Percentiles rank a stretch among this genome's conserved stretches.
Conservation (phyloP, 2,329 filamentous ascomycete species). For the Aspergillus uvarum region DNA sequence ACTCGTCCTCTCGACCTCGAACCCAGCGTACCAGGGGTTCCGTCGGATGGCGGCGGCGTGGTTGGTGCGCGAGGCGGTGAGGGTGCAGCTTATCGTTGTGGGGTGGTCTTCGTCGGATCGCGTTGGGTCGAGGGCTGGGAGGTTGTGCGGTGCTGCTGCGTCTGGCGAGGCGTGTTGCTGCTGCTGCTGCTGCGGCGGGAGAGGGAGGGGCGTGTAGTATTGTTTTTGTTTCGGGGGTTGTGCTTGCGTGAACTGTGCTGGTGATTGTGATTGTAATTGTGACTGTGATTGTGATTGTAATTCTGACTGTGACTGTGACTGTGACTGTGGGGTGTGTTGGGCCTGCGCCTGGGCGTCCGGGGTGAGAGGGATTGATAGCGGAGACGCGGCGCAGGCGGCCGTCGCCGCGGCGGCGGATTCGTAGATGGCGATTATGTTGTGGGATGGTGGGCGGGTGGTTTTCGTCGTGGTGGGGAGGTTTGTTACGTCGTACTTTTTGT, state of each 20-base stretch:
- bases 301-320: neutral
- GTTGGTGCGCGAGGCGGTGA: slow-evolving; percentile 30
- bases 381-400: slow-evolving; percentile 35
- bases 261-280: neutral
- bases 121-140: neutral
- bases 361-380: slow-evolving; percentile 24
- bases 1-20: slow-evolving; percentile 23
- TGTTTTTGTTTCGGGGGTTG: neutral
- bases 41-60: slow-evolving; percentile 29
- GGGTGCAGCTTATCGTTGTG: slow-evolving; percentile 25
- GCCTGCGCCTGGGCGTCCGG: too few relatives aligned
- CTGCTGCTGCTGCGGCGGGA: too few relatives aligned
- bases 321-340: neutral
- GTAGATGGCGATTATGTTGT: slow-evolving; percentile 36
- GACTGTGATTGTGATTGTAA: neutral
- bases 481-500: slow-evolving; percentile 33
- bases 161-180: neutral
- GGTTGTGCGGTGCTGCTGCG: neutral
- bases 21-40: slow-evolving; percentile 35
- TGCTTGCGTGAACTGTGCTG: neutral
- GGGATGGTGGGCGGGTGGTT: slow-evolving; percentile 12
- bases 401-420: slow-evolving; percentile 36
- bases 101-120: neutral
- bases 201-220: neutral
- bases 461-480: slow-evolving; percentile 10